Evolutionary conservation across 1,284 basidiomycete species (phyloP), one percentile per base, ranked within the genome.

Genomic region (Anthracocystis setariae): DNA sequence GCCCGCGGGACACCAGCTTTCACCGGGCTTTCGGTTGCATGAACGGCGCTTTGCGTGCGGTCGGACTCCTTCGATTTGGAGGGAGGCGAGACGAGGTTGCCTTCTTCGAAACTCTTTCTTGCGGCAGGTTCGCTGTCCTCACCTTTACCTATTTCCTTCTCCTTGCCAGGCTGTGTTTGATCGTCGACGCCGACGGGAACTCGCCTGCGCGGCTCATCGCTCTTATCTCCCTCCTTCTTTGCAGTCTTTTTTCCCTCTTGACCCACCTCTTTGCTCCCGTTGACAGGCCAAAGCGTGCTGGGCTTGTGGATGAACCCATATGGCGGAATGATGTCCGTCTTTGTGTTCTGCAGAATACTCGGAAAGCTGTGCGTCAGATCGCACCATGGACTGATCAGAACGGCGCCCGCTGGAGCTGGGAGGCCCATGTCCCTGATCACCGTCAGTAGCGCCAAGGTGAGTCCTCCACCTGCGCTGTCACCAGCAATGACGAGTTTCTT

Each of bases 311-410:
- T 75, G 56, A 82, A 82, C 15, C 79, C 67, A 49, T 82, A 79
- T 0, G 84, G 84, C 0, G 86, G 85, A 13, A 94, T 88, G 46
- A 94, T 57, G 91, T 81, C 80, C 8, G 75, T 94, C 7, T 88
- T 87, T 0, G 92, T 93, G 81, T 98, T 97, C 46, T 87, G 85
- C 77, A 92, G 87, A 44, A 96, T 88, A 61, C 92, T 94, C 0
- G 92, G 92, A 82, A 98, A 98, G 0, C 91, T 94, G 82, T 98
- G 95, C 0, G 93, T 94, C 47, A 98, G 84, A 83, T 98, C 94
- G 81, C 91, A 92, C 92, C 92, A 95, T 72, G 79, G 82, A 21
- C 74, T 79, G 40, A 83, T 73, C 35, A 83, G 69, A 49, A 78
- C 73, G 9, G 65, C 76, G 4, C 78, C 78, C 2, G 93, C 92